Conservation (phyloP, 2,329 filamentous ascomycete genomes). For the Aspergillus quadrilineatus region DNA sequence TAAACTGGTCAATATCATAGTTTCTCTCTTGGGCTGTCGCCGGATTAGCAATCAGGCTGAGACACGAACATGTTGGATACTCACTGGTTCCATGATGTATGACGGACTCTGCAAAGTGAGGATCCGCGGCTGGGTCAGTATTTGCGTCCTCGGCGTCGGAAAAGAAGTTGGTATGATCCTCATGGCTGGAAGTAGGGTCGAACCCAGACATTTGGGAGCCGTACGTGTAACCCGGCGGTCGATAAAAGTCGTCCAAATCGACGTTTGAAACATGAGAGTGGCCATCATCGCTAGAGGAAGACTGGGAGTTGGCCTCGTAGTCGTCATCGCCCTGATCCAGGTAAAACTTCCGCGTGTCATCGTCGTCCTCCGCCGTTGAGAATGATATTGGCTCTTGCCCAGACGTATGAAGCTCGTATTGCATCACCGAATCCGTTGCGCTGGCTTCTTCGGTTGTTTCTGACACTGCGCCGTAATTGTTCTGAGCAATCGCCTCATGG, state of each 20-base stretch:
- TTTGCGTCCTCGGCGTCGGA: conserved; percentile 19
- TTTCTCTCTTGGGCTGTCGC: conserved; percentile 40
- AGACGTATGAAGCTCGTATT: conserved; percentile 24
- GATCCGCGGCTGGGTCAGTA: conserved; percentile 15
- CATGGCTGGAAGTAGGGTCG: conserved; percentile 13
- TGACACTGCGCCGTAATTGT: conserved; percentile 24
- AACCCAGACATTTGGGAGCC: conserved; percentile 17
- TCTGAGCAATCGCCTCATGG: conserved; percentile 15
- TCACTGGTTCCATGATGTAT: conserved; percentile 35
- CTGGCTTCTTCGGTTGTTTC: conserved; percentile 22
- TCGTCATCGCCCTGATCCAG: conserved; percentile 26
- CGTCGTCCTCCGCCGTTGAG: conserved; percentile 27
- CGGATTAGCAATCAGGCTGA: conserved; percentile 5
- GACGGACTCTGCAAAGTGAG: conserved; percentile 24
- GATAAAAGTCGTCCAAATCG: conserved; percentile 34
- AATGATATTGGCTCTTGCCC: conserved; percentile 18
- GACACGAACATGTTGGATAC: conserved; percentile 1
- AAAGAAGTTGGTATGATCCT: conserved; percentile 19
- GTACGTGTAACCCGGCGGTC: conserved; percentile 21
- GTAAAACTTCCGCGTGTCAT: conserved; percentile 37
- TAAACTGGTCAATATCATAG: conserved; percentile 44
- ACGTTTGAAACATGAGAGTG: conserved; percentile 21
- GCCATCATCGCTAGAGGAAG: conserved; percentile 6
- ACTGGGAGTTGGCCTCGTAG: conserved; percentile 12
- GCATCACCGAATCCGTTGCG: conserved; percentile 24